Conservation (phyloP, 139 green algal species). For the Ostreobium quekettii region DNA sequence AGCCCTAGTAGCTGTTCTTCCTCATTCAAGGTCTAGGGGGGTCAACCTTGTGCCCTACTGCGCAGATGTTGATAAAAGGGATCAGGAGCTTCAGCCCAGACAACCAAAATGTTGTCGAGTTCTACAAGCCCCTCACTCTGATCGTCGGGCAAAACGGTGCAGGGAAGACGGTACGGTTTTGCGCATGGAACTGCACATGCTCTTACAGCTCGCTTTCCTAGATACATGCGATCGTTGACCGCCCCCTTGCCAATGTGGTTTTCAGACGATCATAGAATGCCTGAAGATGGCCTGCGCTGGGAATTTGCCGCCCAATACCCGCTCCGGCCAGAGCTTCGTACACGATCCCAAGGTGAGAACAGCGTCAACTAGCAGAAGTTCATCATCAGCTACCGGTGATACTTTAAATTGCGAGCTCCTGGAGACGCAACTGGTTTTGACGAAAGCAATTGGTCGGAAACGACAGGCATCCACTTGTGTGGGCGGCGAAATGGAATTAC, state of each 20-base stretch:
- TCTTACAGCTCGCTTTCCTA: too few species aligned
- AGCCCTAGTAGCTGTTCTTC: too few species aligned
- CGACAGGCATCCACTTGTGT: neutral
- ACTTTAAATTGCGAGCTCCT: too few species aligned
- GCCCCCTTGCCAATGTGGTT: neutral
- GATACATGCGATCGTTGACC: too few species aligned
- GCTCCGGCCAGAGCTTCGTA: slow-evolving; percentile 81
- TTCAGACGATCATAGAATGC: slow-evolving; percentile 98
- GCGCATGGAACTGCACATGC: too few species aligned
- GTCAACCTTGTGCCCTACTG: too few species aligned
- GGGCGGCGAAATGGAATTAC: neutral
- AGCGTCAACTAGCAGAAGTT: neutral
- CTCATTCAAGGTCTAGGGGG: too few species aligned
- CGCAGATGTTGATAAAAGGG: slow-evolving; percentile 93
- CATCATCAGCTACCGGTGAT: neutral
- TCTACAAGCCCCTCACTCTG: slow-evolving; percentile 90
- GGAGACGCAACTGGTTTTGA: neutral
- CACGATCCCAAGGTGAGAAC: slow-evolving; percentile 75
- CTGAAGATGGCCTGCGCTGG: slow-evolving; percentile 90
- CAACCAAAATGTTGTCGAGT: slow-evolving; percentile 79
- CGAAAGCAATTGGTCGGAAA: neutral
- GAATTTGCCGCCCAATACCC: slow-evolving; percentile 86
- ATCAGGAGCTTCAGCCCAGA: slow-evolving; percentile 90
- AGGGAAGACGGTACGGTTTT: slow-evolving; percentile 83
- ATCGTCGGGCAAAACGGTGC: slow-evolving; percentile 95